Base-by-base conservation (phyloP, 352 stramenopile genomes). In the Phytophthora fragariae region DNA sequence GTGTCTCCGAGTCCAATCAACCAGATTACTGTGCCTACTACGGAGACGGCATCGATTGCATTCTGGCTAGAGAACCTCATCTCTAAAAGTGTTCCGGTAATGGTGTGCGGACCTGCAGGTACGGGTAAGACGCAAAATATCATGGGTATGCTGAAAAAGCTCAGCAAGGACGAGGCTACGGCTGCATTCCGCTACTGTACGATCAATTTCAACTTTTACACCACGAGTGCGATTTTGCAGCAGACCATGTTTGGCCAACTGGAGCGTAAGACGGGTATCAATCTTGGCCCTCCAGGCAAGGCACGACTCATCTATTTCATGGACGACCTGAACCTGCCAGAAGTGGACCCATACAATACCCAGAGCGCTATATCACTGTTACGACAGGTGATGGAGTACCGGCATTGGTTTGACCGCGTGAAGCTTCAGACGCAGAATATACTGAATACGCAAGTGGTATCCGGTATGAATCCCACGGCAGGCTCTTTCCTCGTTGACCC, bases 131-230 rank as follows among this genome's bases (percentile, higher is more conserved):
- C 97, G 5, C 90, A 97, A 66, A 96, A 95, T 61, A 95, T 99
- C 47, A 97, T 98, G 59, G 96, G 93, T 21, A 96, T 99, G 93
- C 79, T 99, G 29, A 96, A 97, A 72, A 96, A 97, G 64, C 88
- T 98, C 17, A 94, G 96, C 73, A 92, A 92, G 31, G 90, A 96
- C 47, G 90, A 96, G 56, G 84, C 81, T 6, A 92, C 82, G 7
- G 82, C 84, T 19, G 92, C 92, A n/a, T 90, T 97, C 60, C 81
- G 89, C 17, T 97, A 90, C 69, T 90, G 83, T 31, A 98, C 89
- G 3, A 98, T 99, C 75, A 99, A 99, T 79, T 99, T 99, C 62
- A 99, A 99, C 82, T 99, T 99, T 67, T 99, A 99, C 85, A 99
- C 95, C 7, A 98, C 95, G 5, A 97, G 94, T 41, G 82, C 85